These are phyloP conservation scores for Elsinoe fawcettii DNA, from an alignment of 2,329 filamentous ascomycete species.

Conservation along the genomic window DNA sequence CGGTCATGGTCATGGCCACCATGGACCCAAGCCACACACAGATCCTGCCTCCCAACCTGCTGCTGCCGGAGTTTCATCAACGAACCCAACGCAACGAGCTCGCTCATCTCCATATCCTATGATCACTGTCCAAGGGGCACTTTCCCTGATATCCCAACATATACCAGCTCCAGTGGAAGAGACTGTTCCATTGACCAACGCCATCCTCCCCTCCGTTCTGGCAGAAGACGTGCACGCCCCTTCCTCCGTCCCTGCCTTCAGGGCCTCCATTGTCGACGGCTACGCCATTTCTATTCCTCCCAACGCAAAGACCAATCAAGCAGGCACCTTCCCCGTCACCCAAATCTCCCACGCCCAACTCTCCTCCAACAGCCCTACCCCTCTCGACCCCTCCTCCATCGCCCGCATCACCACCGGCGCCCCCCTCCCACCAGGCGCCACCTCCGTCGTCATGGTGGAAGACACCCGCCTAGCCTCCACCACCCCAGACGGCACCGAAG, in stretches of 20 bases:
- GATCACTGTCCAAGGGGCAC: constrained; percentile 75
- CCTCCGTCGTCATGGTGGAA: constrained; percentile 93
- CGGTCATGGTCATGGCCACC: constrained; percentile 53
- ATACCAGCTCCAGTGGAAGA: constrained; percentile 57
- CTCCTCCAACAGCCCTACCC: constrained; percentile 52
- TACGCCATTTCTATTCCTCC: constrained; percentile 67
- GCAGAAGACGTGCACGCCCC: constrained; percentile 72
- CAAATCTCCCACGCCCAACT: constrained; percentile 74
- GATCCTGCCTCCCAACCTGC: constrained; percentile 48
- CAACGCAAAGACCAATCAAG: constrained; percentile 50
- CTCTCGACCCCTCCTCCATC: constrained; percentile 65
- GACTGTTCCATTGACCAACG: constrained; percentile 53
- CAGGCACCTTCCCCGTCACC: constrained; percentile 77
- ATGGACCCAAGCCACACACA: constrained; percentile 61
- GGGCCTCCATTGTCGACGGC: constrained; percentile 93
- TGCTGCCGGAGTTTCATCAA: constrained; percentile 53
- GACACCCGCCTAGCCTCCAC: constrained; percentile 71
- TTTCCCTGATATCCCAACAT: constrained; percentile 62
- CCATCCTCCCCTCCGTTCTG: constrained; percentile 67
- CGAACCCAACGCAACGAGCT: constrained; percentile 60
- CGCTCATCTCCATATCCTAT: constrained; percentile 87
- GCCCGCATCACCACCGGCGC: constrained; percentile 92
- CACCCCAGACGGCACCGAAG: constrained; percentile 74
- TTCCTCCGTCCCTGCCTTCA: constrained; percentile 85
- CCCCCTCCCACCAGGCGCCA: constrained; percentile 78